Base-by-base conservation (phyloP, 148 eudicot species). In the Pouteria glomerata region DNA sequence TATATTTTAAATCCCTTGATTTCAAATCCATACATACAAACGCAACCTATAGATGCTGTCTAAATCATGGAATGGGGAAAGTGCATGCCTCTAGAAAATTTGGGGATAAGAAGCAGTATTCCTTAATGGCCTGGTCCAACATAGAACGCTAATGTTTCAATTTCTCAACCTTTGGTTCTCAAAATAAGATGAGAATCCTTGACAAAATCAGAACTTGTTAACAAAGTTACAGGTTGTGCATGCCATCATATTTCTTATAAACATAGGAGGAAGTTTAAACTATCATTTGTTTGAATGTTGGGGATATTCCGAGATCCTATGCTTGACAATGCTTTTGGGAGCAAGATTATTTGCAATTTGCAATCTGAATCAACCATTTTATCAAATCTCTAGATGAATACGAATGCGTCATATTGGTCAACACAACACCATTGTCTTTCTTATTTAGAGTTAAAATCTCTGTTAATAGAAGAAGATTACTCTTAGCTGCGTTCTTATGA, bases 311-410 rank as follows among this genome's bases (percentile, higher is more conserved):
- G 6, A 19, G 53, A 50, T n/a, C 53, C 53, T 50, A 44, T 6
- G 47, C 53, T 50, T 50, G 53, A 10, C 47, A 50, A 6, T 10
- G 7, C 18, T 50, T 50, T 50, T 16, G 21, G 21, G 3, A 19
- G 6, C 53, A 50, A 50, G 21, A 50, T 19, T 50, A 50, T 50
- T 15, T 50, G 4, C 53, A 50, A 50, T 10, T 15, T 18, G 53
- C 21, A 50, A 4, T 53, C 57, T 21, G 57, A 53, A 53, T n/a
- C 27, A 2, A 19, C 52, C 15, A 2, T 2, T 53, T 53, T 3
- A 53, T n/a, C 26, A 53, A 53, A 53, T 15, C 57, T 53, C 57
- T 53, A n/a, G 57, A 31, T 60, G 64, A 16, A 60, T 33, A 60
- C 34, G 42, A 33, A 53, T 53, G 44, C 42, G 34, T 60, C 24